Base-by-base conservation (phyloP, 1,284 basidiomycete genomes). In the Moesziomyces globuligerus region DNA sequence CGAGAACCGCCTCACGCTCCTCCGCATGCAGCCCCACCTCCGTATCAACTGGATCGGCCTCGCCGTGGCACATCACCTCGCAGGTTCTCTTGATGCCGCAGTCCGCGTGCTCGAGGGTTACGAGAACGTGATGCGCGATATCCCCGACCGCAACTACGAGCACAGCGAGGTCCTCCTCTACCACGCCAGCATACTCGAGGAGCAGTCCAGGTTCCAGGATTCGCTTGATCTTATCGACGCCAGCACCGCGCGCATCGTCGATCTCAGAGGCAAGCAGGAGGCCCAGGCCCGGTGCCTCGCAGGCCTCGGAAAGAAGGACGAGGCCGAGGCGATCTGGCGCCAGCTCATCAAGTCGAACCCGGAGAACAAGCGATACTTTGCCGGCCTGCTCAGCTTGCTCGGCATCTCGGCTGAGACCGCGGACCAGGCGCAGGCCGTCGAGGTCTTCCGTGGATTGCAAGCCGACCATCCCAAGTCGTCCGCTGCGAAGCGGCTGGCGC, bases 21-120 rank as follows among this genome's bases (percentile, higher is more conserved):
- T 98, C 32, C 87, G 87, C 48, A 84, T 93, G 23, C 89, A 95
- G 23, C 93, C 95, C 0, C 90, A 90, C 61, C 84, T 91, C 23
- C 90, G 95, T 13, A 88, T 90, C 55, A 91, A 94, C 81, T 99
- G 96, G 96, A 85, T 94, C 48, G 91, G 87, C 1, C 86, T 96
- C 48, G 93, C 94, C 15, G 88, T 97, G 23, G 92, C 94, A 1
- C 90, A 94, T 82, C 90, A 93, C 78, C 86, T 98, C 20, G 91
- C 89, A 59, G 91, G 90, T 7, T 90, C 93, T 73, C 82, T 88
- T 6, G 80, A 84, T 6, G 90, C 92, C 76, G 90, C 93, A 2
- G 87, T 88, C 72, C 87, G 88, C 28, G 88, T 92, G 1, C 83
- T 95, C 43, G 89, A 91, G 51, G 87, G 89, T 36, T 86, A 85